Conservation (phyloP, 768 basidiomycete genomes). For the Mycena vitilis region DNA sequence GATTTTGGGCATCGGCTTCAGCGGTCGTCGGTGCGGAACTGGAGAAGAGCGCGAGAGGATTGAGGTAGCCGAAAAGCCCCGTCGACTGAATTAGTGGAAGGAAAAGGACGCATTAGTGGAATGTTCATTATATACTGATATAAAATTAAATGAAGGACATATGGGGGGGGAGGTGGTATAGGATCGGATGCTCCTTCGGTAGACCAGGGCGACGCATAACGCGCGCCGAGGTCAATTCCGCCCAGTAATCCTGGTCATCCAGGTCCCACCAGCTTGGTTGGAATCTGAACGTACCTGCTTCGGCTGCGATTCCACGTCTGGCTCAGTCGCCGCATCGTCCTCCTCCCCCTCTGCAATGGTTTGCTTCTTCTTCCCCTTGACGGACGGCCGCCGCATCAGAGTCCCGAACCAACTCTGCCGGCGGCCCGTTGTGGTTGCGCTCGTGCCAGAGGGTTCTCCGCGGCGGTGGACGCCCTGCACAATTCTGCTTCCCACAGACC, state of each 20-base stretch:
- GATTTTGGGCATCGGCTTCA: conserved; percentile 27
- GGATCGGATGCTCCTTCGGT: not conserved
- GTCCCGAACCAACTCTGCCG: conserved; percentile 32
- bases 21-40: conserved; percentile 8
- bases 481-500: conserved; percentile 38
- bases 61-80: conserved; percentile 36
- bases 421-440: not conserved
- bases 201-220: not conserved
- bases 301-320: conserved; percentile 21
- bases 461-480: conserved; percentile 36
- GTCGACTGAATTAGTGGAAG: conserved; percentile 20
- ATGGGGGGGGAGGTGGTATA: conserved; percentile 15
- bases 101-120: conserved; percentile 29
- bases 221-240: conserved; percentile 20
- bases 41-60: conserved; percentile 35
- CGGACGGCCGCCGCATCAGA: conserved; percentile 23
- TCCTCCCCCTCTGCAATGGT: conserved; percentile 15
- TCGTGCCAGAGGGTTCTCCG: conserved; percentile 19
- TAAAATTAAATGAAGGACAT: conserved; percentile 23
- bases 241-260: conserved; percentile 35
- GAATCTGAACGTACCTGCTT: conserved; percentile 38
- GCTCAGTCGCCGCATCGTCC: conserved; percentile 23
- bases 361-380: conserved; percentile 30
- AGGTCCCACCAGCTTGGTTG: conserved; percentile 33
- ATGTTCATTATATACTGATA: conserved; percentile 26